phyloP scores from a whole-genome alignment of 306 rosid species.

The Prunus davidiana region DNA sequence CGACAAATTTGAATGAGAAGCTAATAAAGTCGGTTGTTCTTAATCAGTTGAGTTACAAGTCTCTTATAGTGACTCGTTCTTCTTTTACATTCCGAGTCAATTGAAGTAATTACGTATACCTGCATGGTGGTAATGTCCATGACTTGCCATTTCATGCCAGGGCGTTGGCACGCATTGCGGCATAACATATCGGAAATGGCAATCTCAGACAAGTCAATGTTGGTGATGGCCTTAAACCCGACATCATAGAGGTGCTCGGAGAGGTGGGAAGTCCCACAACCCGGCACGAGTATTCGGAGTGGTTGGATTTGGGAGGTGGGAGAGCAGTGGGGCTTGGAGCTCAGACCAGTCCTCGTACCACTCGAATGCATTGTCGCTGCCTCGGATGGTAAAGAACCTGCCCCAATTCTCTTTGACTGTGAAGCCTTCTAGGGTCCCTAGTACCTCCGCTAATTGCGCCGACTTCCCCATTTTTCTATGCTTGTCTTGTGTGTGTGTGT shows the following conservation, averaged over 20 bases:
- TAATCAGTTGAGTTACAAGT: no score
- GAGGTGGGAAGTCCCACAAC: conserved; percentile 82
- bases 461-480: not conserved
- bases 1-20: no score
- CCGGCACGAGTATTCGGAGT: conserved; percentile 45
- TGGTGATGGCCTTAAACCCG: conserved; percentile 55
- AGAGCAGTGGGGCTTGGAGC: conserved; percentile 46
- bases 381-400: conserved; percentile 81
- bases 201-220: conserved; percentile 77
- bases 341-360: conserved; percentile 88
- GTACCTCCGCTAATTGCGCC: not conserved
- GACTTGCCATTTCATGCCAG: conserved; percentile 87
- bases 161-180: conserved; percentile 73
- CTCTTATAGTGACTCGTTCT: no score
- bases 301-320: conserved; percentile 18
- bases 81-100: no score
- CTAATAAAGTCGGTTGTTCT: no score
- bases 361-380: conserved; percentile 61
- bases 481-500: not conserved
- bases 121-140: conserved; percentile 91
- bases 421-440: conserved; percentile 67
- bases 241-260: conserved; percentile 85
- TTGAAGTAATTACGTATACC: conserved; percentile 19
- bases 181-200: conserved; percentile 85
- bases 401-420: conserved; percentile 94